phyloP scores from a whole-genome alignment of 2,329 filamentous ascomycete species.

The Pseudodiploospora longispora region DNA sequence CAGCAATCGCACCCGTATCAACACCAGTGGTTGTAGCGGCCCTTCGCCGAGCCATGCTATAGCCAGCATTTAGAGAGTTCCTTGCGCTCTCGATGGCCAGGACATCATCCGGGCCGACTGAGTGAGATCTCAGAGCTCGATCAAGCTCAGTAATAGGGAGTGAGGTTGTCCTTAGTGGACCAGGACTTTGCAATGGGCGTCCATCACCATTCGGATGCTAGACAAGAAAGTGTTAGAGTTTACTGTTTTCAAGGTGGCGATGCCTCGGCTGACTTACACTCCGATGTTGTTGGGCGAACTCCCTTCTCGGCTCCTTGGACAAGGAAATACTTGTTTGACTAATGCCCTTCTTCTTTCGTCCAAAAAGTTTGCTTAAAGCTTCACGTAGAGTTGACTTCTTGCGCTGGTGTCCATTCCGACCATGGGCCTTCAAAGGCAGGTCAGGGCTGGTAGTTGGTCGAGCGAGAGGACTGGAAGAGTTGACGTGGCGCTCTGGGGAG shows the following conservation, averaged over 20 bases:
- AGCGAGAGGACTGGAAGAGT: too few relatives aligned
- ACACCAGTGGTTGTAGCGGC: not conserved
- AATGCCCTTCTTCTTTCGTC: constrained; percentile 44
- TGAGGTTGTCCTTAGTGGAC: constrained; percentile 48
- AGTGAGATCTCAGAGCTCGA: constrained; percentile 53
- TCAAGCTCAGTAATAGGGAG: constrained; percentile 54
- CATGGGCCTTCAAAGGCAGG: not conserved
- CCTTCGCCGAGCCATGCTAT: constrained; percentile 9
- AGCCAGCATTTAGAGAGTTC: constrained; percentile 43
- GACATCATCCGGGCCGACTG: constrained; percentile 48
- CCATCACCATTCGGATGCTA: constrained; percentile 29
- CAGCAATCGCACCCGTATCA: too few relatives aligned
- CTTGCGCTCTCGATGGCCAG: constrained; percentile 45
- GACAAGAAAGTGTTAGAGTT: too few relatives aligned
- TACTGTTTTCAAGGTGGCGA: not conserved
- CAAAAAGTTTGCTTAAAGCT: constrained; percentile 50
- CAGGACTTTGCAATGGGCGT: constrained; percentile 26
- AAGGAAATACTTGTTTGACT: constrained; percentile 2
- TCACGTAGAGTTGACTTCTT: constrained; percentile 52
- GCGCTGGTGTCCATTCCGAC: constrained; percentile 29
- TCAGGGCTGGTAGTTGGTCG: too few relatives aligned
- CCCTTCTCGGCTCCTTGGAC: not conserved
- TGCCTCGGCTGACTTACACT: constrained; percentile 35
- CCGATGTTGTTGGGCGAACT: constrained; percentile 28
- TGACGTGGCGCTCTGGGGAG: too few relatives aligned